phyloP scores from a whole-genome alignment of 768 basidiomycete genomes.

The Leccinum boreale region DNA sequence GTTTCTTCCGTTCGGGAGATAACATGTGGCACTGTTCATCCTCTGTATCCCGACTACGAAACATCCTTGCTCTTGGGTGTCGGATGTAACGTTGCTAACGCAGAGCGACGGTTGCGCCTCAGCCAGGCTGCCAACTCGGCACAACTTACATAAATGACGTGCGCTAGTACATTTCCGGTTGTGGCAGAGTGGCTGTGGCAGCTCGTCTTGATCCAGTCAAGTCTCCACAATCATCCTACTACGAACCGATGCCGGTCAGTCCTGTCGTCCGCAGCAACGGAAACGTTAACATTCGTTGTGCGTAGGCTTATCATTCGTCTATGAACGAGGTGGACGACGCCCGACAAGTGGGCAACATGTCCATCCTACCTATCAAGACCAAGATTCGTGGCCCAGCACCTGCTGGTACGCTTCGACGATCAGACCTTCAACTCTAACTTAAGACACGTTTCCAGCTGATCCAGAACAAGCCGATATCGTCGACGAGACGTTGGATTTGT shows the following conservation, averaged over 20 bases:
- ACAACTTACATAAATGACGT: too few relatives aligned
- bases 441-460: conserved; percentile 54
- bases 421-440: conserved; percentile 8
- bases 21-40: conserved; percentile 45
- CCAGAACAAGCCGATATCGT: conserved; percentile 80
- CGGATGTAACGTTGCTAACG: not conserved
- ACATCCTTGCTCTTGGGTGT: conserved; percentile 13
- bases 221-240: not conserved
- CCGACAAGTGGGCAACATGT: conserved; percentile 84
- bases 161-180: not conserved
- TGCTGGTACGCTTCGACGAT: conserved; percentile 45
- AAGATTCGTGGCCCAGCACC: conserved; percentile 92
- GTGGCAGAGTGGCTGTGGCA: conserved; percentile 20
- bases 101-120: not conserved
- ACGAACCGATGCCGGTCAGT: conserved; percentile 52
- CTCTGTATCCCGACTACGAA: conserved; percentile 25
- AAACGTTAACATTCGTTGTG: not conserved
- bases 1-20: conserved; percentile 45
- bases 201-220: conserved; percentile 23
- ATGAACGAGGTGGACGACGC: conserved; percentile 84
- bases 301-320: conserved; percentile 92
- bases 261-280: not conserved
- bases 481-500: conserved; percentile 94
- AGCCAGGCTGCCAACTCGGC: not conserved
- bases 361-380: conserved; percentile 87